phyloP scores from a whole-genome alignment of 2,329 filamentous ascomycete genomes.

The Hymenoscyphus scutula region DNA sequence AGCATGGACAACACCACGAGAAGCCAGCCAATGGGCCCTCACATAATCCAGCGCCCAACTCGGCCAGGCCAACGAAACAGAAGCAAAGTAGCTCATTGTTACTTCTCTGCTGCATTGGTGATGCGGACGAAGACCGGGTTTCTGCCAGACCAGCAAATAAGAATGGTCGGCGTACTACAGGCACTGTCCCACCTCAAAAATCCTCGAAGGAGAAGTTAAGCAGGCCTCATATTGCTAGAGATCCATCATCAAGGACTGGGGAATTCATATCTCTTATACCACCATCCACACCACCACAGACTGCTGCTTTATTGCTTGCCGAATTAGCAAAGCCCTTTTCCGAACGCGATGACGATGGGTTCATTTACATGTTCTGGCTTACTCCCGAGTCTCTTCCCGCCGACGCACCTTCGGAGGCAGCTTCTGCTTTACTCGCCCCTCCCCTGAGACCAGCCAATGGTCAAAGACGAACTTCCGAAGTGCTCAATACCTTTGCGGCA shows the following conservation, averaged over 20 bases:
- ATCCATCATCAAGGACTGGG: conserved; percentile 37
- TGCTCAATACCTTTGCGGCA: conserved; percentile 50
- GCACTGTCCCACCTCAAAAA: conserved; percentile 11
- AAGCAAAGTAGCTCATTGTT: conserved; percentile 25
- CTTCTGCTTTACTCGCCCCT: conserved; percentile 57
- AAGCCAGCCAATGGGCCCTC: conserved; percentile 12
- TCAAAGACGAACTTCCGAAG: conserved; percentile 51
- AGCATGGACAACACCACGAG: conserved; percentile 13
- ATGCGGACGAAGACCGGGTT: conserved; percentile 25
- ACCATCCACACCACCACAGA: conserved; percentile 60
- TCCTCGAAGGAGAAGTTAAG: conserved; percentile 18
- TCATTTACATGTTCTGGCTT: conserved; percentile 99
- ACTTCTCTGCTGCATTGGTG: conserved; percentile 32
- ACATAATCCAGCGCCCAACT: background rate
- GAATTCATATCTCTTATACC: conserved; percentile 69
- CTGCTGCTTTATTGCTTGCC: conserved; percentile 66
- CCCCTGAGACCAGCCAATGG: conserved; percentile 39
- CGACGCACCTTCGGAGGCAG: conserved; percentile 56
- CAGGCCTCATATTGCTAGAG: conserved; percentile 30
- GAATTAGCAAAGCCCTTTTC: conserved; percentile 78
- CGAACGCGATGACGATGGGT: conserved; percentile 74
- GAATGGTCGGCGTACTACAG: conserved; percentile 12
- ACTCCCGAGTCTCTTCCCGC: conserved; percentile 62
- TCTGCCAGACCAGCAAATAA: conserved; percentile 29
- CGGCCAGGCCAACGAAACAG: conserved; percentile 2